Percentiles rank a stretch among this genome's conserved stretches.
Conservation (phyloP, 805 yeast genomes). For the Wickerhamomyces pijperi region DNA sequence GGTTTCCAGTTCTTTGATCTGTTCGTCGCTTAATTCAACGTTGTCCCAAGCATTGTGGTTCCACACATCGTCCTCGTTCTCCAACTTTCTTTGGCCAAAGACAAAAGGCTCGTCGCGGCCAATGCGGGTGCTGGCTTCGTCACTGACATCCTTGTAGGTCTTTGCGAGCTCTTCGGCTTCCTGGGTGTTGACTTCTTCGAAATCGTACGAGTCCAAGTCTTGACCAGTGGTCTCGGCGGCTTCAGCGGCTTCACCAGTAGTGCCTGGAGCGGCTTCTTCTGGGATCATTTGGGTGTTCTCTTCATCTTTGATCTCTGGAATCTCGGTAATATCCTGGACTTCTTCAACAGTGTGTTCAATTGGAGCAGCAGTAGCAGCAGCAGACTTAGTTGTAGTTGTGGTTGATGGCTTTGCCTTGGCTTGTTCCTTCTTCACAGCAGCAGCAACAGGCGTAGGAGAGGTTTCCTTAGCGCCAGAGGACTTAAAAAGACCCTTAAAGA, state of each 20-base stretch:
- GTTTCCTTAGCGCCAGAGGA: background rate
- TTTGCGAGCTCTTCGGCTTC: background rate
- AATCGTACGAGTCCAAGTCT: background rate
- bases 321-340: background rate
- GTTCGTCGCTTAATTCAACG: constrained; percentile 95
- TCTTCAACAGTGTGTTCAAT: background rate
- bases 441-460: background rate
- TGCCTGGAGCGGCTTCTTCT: background rate
- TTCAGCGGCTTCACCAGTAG: background rate
- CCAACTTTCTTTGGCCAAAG: constrained; percentile 78
- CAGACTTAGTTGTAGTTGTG: background rate
- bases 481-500: background rate
- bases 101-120: constrained; percentile 86
- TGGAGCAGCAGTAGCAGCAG: background rate
- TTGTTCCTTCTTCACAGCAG: background rate
- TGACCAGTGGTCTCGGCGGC: background rate
- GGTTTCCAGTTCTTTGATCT: constrained; percentile 59
- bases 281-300: background rate
- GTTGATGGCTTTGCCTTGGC: too few relatives aligned
- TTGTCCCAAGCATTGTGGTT: constrained; percentile 91
- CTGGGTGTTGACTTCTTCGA: background rate
- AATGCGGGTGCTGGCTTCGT: constrained; percentile 33
- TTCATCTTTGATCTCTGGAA: background rate
- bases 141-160: background rate
- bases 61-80: constrained; percentile 74